Base-by-base conservation (phyloP, 768 basidiomycete species). In the Lactarius hengduanensis region DNA sequence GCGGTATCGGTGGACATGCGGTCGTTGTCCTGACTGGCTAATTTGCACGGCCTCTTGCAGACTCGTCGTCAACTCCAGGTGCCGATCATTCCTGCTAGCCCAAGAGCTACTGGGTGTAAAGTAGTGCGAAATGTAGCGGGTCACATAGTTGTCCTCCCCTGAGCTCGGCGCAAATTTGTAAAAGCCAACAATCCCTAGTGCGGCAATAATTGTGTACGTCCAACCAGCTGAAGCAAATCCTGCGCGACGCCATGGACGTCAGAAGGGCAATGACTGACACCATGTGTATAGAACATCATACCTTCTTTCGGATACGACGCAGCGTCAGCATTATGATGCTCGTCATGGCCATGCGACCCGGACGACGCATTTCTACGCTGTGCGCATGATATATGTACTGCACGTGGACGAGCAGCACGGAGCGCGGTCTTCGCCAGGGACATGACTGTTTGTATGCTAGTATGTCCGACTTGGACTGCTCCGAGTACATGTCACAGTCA, bases 111-210 rank as follows among this genome's bases (percentile, higher is more conserved):
- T 72, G 6, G 89, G 79, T 1, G 84, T 80, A 45, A 76, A 76
- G 76, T 86, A 88, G 73, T 85, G 73, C 32, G 81, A 79, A 71
- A 92, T 84, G 83, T 84, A 89, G 53, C 83, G 82, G 15, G 89
- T 89, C 72, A 92, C 73, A 71, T 84, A 86, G 59, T 80, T 83
- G 65, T 89, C 84, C 45, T 89, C 83, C 36, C 77, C 77, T 8
- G 85, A 81, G 62, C 81, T 77, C 0, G 91, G 90, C 3, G 89
- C 87, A 72, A 80, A 88, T 75, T 90, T 90, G 79, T 89, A 88
- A 67, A 83, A 82, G 13, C 80, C 83, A 53, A 80, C 84, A 53
- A 77, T 81, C 10, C 80, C 77, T 50, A 87, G 64, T 16, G 83
- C 80, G 28, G 80, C 75, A 28, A 90, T 66, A 45, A 87, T 70